These are phyloP conservation scores for Martiniozyma abietophila DNA, from an alignment of 805 yeast species.

Conservation along the genomic window DNA sequence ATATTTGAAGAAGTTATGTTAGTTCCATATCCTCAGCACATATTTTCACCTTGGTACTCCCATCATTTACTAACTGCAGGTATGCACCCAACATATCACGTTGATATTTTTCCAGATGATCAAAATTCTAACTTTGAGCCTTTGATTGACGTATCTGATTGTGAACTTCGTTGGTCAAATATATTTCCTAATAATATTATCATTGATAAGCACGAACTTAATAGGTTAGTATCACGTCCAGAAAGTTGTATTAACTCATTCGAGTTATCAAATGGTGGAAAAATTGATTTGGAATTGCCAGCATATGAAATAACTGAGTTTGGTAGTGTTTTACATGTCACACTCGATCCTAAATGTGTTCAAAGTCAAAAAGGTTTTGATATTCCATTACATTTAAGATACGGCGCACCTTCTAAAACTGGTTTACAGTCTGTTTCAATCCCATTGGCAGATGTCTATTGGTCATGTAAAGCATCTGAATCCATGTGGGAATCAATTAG, in stretches of 20 bases:
- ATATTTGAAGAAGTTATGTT: constrained; percentile 19
- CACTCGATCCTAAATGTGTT: constrained; percentile 13
- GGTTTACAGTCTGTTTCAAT: constrained; percentile 8
- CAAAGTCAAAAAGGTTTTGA: constrained; percentile 14
- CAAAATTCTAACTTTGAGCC: not conserved
- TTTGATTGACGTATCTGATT: constrained; percentile 6
- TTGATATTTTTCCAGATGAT: constrained; percentile 3
- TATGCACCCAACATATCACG: constrained; percentile 22
- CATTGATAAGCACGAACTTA: constrained; percentile 22
- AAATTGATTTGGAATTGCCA: constrained; percentile 26
- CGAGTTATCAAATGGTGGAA: constrained; percentile 13
- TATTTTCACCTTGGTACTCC: constrained; percentile 10
- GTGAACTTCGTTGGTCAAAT: constrained; percentile 18
- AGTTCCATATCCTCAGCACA: constrained; percentile 17
- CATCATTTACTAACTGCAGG: constrained; percentile 10
- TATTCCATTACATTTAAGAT: constrained; percentile 26
- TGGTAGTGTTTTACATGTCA: constrained; percentile 18
- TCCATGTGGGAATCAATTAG: constrained; percentile 9
- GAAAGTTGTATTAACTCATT: constrained; percentile 9
- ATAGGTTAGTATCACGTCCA: constrained; percentile 4
- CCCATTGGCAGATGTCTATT: constrained; percentile 20
- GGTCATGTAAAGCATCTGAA: constrained; percentile 18
- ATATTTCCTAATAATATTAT: constrained; percentile 21
- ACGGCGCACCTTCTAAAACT: constrained; percentile 17
- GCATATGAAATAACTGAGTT: constrained; percentile 18